These are phyloP conservation scores for Neurospora sp. DNA, from an alignment of 495 filamentous ascomycete genomes.

Conservation along the genomic window DNA sequence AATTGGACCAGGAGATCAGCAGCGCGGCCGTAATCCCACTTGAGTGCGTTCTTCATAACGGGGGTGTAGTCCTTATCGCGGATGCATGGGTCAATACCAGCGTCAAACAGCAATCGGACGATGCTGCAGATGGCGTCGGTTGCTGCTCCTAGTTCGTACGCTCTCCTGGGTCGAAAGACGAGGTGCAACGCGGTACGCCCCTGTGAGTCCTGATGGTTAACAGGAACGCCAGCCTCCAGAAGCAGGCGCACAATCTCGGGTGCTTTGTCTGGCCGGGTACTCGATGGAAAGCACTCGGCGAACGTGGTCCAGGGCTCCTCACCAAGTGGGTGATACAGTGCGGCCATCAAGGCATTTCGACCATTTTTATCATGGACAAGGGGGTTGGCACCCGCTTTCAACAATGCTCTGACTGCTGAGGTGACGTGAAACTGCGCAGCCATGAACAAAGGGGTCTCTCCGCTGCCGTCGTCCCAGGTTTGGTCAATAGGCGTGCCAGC, in stretches of 20 bases:
- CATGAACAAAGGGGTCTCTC: background rate
- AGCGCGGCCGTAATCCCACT: background rate
- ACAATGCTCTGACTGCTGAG: background rate
- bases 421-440: background rate
- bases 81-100: background rate
- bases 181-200: background rate
- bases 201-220: background rate
- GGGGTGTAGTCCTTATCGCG: background rate
- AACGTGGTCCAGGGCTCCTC: background rate
- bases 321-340: background rate
- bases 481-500: background rate
- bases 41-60: background rate
- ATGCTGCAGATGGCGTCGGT: background rate
- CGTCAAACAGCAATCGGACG: background rate
- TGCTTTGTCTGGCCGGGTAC: background rate
- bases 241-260: background rate
- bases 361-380: background rate
- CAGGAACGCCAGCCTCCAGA: background rate
- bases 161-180: background rate
- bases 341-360: background rate
- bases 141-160: background rate
- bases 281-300: background rate
- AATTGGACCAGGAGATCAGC: background rate
- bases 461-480: background rate
- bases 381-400: background rate